Evolutionary conservation across 192 early-diverging fungal genomes (phyloP).

Genomic region (Entomortierella parvispora): DNA sequence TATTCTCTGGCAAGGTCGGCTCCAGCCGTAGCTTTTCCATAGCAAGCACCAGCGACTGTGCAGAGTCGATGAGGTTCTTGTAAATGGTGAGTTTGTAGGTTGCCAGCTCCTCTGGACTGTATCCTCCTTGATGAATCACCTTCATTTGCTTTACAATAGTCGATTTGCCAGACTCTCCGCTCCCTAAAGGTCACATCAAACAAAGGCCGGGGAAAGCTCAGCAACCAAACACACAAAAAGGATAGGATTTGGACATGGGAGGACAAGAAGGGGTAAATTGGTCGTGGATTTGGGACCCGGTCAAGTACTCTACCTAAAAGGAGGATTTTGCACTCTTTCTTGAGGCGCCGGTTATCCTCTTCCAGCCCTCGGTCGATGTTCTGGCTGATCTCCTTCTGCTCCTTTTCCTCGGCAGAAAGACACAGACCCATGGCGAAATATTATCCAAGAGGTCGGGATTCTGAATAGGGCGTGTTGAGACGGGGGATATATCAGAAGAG

Average conservation of each 20-base stretch:
- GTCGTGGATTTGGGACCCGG: too few species aligned
- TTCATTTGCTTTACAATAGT: constrained; percentile 99
- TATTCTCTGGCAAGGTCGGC: constrained; percentile 63
- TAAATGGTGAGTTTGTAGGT: constrained; percentile 83
- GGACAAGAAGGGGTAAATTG: too few species aligned
- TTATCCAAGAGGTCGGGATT: too few species aligned
- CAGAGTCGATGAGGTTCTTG: constrained; percentile 88
- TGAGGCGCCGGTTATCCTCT: constrained; percentile 65
- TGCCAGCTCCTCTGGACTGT: constrained; percentile 81
- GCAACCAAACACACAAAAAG: background rate
- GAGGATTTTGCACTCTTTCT: constrained; percentile 80
- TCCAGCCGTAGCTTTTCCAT: constrained; percentile 72
- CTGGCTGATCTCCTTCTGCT: constrained; percentile 57
- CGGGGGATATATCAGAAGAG: too few species aligned
- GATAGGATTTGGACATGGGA: too few species aligned
- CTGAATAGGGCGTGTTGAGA: too few species aligned
- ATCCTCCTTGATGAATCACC: constrained; percentile 94
- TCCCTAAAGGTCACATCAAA: too few species aligned
- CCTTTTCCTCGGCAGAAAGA: constrained; percentile 71
- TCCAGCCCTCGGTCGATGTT: constrained; percentile 72
- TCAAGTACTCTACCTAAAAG: constrained; percentile 70
- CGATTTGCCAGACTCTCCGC: constrained; percentile 95
- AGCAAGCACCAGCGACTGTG: constrained; percentile 77
- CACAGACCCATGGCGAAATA: constrained; percentile 69
- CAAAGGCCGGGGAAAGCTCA: too few species aligned